Conservation (phyloP, 768 basidiomycete genomes). For the Coprinopsis marcescibilis region DNA sequence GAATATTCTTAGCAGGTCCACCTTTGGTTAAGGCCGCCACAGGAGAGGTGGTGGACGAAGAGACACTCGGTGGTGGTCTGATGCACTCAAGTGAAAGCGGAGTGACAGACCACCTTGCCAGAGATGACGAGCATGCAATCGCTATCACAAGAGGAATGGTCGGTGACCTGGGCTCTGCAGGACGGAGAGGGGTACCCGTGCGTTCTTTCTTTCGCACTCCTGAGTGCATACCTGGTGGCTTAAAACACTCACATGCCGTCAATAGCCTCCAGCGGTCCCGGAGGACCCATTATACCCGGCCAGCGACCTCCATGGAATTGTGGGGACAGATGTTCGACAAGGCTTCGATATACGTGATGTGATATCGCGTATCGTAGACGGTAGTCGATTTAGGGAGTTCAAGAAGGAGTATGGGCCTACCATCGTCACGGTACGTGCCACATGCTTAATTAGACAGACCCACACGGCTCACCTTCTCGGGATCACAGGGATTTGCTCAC, state of each 20-base stretch:
- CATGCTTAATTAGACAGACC: background rate
- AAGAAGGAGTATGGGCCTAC: slow-evolving; percentile 94
- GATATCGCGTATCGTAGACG: slow-evolving; percentile 87
- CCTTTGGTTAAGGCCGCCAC: slow-evolving; percentile 94
- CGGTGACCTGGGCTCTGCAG: slow-evolving; percentile 67
- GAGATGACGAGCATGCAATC: slow-evolving; percentile 82
- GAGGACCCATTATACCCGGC: slow-evolving; percentile 77
- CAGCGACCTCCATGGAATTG: slow-evolving; percentile 83
- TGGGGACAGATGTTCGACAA: slow-evolving; percentile 84
- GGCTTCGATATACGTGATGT: slow-evolving; percentile 93
- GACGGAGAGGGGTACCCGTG: slow-evolving; percentile 45
- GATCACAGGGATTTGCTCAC: slow-evolving; percentile 71
- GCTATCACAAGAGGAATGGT: slow-evolving; percentile 72
- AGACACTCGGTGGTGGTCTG: slow-evolving; percentile 82
- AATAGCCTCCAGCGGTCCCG: slow-evolving; percentile 50
- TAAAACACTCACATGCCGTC: background rate
- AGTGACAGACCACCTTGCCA: slow-evolving; percentile 83
- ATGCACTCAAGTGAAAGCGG: slow-evolving; percentile 93
- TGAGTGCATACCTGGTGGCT: background rate
- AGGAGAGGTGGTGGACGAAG: slow-evolving; percentile 89
- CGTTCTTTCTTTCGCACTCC: slow-evolving; percentile 18
- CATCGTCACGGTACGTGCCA: slow-evolving; percentile 66
- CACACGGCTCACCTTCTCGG: background rate
- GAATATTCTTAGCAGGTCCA: slow-evolving; percentile 91
- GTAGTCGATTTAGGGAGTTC: slow-evolving; percentile 89